Evolutionary conservation across 495 filamentous ascomycete species (phyloP).

Genomic region (Neurospora pannonica): DNA sequence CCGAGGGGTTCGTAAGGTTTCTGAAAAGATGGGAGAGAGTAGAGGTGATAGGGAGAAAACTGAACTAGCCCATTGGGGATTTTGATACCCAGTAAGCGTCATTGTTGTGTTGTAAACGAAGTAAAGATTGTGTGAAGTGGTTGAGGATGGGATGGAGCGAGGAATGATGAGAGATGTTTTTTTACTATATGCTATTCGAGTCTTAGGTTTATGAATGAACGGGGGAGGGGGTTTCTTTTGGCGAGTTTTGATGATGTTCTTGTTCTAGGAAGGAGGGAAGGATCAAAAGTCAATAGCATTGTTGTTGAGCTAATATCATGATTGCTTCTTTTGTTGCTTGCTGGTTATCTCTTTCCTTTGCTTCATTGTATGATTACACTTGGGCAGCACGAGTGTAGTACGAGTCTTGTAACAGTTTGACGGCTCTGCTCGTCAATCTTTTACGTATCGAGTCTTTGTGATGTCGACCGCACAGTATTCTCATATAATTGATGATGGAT

Average conservation of each 20-base stretch:
- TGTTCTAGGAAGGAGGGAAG: background rate
- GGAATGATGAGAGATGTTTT: background rate
- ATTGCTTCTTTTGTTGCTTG: background rate
- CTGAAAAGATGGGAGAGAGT: background rate
- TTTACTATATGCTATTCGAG: background rate
- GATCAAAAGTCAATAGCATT: background rate
- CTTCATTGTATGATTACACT: background rate
- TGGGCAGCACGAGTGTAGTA: background rate
- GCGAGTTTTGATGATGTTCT: background rate
- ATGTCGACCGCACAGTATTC: background rate
- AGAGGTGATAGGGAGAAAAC: background rate
- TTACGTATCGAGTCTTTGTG: background rate
- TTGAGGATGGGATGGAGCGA: background rate
- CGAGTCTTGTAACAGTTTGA: background rate
- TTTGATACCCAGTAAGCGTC: background rate
- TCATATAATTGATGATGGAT: background rate
- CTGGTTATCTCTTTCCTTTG: background rate
- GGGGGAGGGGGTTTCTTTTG: background rate
- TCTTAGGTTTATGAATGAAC: background rate
- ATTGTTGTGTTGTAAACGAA: background rate
- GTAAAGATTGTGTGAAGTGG: background rate
- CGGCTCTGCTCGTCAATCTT: background rate
- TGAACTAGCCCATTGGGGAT: background rate
- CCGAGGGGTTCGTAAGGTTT: background rate
- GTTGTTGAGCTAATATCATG: background rate